Evolutionary conservation across 169 alveolate species (phyloP).

Genomic region (Haemoproteus tartakovskyi): DNA sequence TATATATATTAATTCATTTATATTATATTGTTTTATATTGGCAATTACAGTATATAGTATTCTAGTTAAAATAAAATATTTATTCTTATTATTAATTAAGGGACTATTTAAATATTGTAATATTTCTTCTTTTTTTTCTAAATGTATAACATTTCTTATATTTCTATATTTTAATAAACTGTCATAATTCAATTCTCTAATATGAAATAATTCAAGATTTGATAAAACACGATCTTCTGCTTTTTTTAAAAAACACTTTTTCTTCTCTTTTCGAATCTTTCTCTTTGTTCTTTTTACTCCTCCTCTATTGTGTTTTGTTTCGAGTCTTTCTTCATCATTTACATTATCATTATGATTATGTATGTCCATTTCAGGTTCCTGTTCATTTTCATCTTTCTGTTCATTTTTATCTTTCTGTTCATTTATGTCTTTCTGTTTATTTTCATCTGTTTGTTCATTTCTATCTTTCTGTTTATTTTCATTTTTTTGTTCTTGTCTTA

Average conservation of each 20-base stretch:
- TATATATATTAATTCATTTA: conserved; percentile 41
- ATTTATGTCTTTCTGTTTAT: neutral
- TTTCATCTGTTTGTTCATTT: neutral
- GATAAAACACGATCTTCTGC: conserved; percentile 1
- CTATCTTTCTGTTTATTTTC: neutral
- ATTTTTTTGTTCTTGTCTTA: neutral
- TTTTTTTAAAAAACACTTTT: neutral
- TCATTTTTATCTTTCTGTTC: too few relatives aligned
- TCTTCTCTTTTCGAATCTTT: conserved; percentile 1
- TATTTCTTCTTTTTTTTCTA: conserved; percentile 8
- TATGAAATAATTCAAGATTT: conserved; percentile 15
- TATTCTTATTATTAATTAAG: conserved; percentile 22
- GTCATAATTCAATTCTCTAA: conserved; percentile 23
- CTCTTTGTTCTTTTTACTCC: neutral
- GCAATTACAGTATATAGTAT: conserved; percentile 11
- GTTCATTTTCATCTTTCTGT: too few relatives aligned
- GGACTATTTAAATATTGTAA: conserved; percentile 33
- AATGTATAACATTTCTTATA: conserved; percentile 15
- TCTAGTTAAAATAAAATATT: conserved; percentile 30
- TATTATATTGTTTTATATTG: conserved; percentile 10
- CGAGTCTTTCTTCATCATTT: neutral
- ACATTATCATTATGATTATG: neutral
- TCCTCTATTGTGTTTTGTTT: neutral
- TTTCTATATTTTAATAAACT: conserved; percentile 26
- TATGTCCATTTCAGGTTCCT: neutral